Base-by-base conservation (phyloP, 345 rosid genomes). In the Nasturtium officinale region DNA sequence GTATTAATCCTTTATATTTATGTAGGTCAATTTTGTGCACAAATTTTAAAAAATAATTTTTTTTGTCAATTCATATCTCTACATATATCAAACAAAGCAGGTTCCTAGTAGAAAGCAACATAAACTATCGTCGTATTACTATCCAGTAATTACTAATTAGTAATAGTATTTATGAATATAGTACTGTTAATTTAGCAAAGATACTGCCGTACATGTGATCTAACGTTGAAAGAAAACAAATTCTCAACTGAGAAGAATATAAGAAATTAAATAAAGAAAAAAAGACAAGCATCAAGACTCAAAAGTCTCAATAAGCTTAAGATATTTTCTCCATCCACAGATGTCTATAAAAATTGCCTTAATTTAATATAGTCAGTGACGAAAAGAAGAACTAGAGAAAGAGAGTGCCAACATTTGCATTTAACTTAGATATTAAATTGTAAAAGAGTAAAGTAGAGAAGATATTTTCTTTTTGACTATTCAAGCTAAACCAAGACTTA, bases 151-250 rank as follows among this genome's bases (percentile, higher is more conserved):
- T 40, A 12, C n/a, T n/a, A n/a, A n/a, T 40, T 40, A 38, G 16
- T 40, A 40, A 23, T 23, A 23, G 16, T 40, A 13, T 40, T 13
- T 1, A 40, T 5, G 16, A 40, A 40, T 12, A 4, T 12, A 40
- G 1, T 40, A 59, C 9, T 21, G 30, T 33, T 45, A 9, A 16
- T 7, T 60, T 57, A 65, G 21, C 30, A 64, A 25, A 45, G 29
- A 43, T 33, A 43, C 18, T 42, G 26, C 10, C 48, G 28, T 35
- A 35, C 72, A 74, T 74, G 72, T 74, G 67, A 66, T 66, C 2
- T 57, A 65, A 58, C 52, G 33, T 57, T 58, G 72, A 17, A 37
- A 66, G 72, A 66, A 74, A 65, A 66, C 67, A 65, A 74, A 66
- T 28, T 48, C 60, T 56, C 52, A 54, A 65, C 32, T 52, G 37